Percentiles rank a stretch among this genome's conserved stretches.
Conservation (phyloP, 495 filamentous ascomycete genomes). For the Penicillium antarcticum region DNA sequence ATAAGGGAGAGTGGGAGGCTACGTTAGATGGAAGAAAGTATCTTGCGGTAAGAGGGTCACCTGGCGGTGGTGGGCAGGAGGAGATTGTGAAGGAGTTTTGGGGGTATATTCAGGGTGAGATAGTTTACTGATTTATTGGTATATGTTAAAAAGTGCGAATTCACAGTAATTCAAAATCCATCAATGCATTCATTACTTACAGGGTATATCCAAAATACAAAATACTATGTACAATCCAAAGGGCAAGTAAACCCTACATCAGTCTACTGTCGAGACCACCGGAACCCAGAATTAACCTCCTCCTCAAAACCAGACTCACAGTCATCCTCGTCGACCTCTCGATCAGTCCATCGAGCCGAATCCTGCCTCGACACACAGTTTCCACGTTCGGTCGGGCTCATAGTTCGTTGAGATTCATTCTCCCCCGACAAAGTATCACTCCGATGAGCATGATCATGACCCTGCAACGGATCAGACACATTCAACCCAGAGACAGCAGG, state of each 20-base stretch:
- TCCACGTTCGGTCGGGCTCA: slow-evolving; percentile 8
- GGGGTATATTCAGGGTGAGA: slow-evolving; percentile 39
- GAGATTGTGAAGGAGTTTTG: slow-evolving; percentile 82
- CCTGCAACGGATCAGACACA: background rate
- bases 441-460: background rate
- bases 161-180: no score
- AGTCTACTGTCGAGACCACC: slow-evolving; percentile 8
- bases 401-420: slow-evolving; percentile 9
- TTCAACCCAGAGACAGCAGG: background rate
- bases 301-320: slow-evolving; percentile 23
- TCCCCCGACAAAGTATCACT: slow-evolving; percentile 5
- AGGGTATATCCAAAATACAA: slow-evolving; percentile 10
- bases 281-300: slow-evolving; percentile 20
- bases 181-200: background rate
- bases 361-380: slow-evolving; percentile 25
- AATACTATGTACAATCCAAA: slow-evolving; percentile 15
- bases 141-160: no score
- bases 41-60: slow-evolving; percentile 65
- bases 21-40: slow-evolving; percentile 74
- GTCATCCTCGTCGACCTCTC: slow-evolving; percentile 33
- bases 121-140: slow-evolving; percentile 25
- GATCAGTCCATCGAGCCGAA: slow-evolving; percentile 39
- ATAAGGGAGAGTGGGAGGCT: slow-evolving; percentile 72
- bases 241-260: background rate
- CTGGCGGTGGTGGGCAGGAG: slow-evolving; percentile 62